Evolutionary conservation across 2,329 filamentous ascomycete species (phyloP), one percentile per base, ranked within the genome.

Genomic region (Sporothrix sp.): DNA sequence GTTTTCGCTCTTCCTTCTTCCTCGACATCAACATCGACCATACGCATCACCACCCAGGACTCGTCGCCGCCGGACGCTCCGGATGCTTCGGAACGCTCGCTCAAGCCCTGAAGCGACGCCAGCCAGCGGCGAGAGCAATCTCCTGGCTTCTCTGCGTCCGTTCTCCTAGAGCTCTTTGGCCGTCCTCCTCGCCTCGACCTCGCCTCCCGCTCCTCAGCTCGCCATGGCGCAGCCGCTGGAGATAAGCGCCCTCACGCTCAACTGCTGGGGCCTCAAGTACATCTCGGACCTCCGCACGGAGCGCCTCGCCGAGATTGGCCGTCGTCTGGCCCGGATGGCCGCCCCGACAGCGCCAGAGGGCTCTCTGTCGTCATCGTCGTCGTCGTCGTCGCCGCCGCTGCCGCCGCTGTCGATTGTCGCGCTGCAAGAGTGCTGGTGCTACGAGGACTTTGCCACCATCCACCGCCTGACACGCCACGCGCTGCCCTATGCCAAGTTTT

Each of bases 181-280:
- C n/a, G n/a, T n/a, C n/a, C n/a, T n/a, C n/a, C n/a, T n/a, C n/a
- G n/a, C n/a, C n/a, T n/a, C n/a, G n/a, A n/a, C n/a, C n/a, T n/a
- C n/a, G n/a, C n/a, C n/a, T n/a, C n/a, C n/a, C n/a, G n/a, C n/a
- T n/a, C n/a, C n/a, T n/a, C n/a, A n/a, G n/a, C n/a, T n/a, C 42
- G 18, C 30, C 8, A 45, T 45, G 43, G 30, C 30, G 3, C 28
- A 27, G 1, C 43, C 30, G 9, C 13, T 35, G 13, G 75, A 82
- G 52, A 78, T 97, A 63, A 84, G 85, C 62, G 75, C 97, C 58
- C 71, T 96, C 57, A 93, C 87, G 4, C 79, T 95, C 65, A 98
- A 98, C 69, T 96, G 89, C 79, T 97, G 93, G 91, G 93, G 93
- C 47, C 81, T 97, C 55, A 91, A 94, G 62, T 88, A 81, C 70